Evolutionary conservation across 1,139 yeast species (phyloP).

Genomic region (Meyerozyma smithsonii): DNA sequence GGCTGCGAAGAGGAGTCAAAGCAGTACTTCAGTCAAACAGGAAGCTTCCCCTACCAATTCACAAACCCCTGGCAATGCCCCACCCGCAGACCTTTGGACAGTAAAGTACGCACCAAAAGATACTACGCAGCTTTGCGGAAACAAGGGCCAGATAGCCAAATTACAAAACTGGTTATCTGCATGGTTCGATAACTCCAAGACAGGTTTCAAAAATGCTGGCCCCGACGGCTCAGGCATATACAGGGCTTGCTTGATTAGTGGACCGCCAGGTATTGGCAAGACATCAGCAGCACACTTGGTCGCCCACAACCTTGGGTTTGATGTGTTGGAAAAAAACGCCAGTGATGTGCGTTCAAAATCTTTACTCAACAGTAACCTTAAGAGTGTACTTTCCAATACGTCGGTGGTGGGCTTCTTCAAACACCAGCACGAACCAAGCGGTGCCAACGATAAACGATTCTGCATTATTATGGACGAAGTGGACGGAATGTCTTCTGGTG

Average conservation of each 20-base stretch:
- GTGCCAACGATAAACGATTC: constrained; percentile 43
- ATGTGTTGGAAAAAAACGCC: constrained; percentile 72
- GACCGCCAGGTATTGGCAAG: constrained; percentile 84
- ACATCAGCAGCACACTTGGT: constrained; percentile 76
- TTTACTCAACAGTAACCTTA: constrained; percentile 61
- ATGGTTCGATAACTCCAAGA: constrained; percentile 62
- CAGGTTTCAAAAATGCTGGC: constrained; percentile 54
- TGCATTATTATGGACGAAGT: constrained; percentile 97
- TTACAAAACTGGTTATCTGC: constrained; percentile 69
- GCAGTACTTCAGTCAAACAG: constrained; percentile 18
- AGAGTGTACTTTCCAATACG: constrained; percentile 71
- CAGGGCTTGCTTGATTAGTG: constrained; percentile 81
- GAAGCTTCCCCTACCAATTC: constrained; percentile 10
- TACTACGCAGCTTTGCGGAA: constrained; percentile 81
- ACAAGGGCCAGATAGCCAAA: constrained; percentile 67
- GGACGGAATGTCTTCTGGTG: constrained; percentile 99
- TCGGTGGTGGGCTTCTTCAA: constrained; percentile 78
- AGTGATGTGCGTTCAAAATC: constrained; percentile 88
- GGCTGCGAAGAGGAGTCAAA: constrained; percentile 12
- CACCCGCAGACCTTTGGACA: constrained; percentile 77
- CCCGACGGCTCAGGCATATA: constrained; percentile 58
- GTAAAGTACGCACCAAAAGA: constrained; percentile 84
- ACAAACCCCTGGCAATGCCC: constrained; percentile 19
- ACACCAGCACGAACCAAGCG: constrained; percentile 25
- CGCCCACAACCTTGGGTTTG: constrained; percentile 65